Conservation (phyloP, 345 rosid genomes). For the Murraya koenigii region DNA sequence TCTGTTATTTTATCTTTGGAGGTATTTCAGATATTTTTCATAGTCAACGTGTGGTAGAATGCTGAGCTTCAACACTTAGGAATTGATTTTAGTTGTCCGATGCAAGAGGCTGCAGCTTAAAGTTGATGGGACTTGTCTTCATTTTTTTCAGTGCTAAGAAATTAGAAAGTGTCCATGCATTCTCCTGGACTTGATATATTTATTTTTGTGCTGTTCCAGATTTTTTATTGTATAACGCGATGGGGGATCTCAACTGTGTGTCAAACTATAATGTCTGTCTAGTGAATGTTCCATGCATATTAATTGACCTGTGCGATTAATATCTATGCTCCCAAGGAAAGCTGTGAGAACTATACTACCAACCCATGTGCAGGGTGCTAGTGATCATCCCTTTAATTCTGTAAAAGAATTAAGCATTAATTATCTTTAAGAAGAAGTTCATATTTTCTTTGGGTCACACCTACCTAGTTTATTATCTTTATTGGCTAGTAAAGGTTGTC, state of each 20-base stretch:
- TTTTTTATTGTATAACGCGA: not conserved
- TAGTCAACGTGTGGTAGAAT: not conserved
- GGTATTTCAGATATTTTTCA: not conserved
- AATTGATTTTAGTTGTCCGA: not conserved
- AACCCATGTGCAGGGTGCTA: not conserved
- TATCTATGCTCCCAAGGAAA: not conserved
- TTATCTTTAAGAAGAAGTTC: not conserved
- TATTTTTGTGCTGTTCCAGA: not conserved
- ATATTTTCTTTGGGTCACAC: not conserved
- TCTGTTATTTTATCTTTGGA: not conserved
- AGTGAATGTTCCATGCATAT: not conserved
- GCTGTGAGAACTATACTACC: not conserved
- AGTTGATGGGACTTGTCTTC: not conserved
- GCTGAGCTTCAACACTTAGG: not conserved
- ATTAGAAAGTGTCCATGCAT: not conserved
- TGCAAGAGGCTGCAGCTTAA: not conserved
- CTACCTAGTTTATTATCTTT: not conserved
- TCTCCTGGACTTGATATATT: not conserved
- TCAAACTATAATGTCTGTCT: not conserved
- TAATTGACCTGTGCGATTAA: not conserved
- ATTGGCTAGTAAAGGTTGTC: not conserved
- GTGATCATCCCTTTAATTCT: not conserved
- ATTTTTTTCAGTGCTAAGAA: not conserved
- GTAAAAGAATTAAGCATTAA: not conserved
- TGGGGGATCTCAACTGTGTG: not conserved